Conservation (phyloP, 2,329 filamentous ascomycete genomes). For the Exophiala sp. region DNA sequence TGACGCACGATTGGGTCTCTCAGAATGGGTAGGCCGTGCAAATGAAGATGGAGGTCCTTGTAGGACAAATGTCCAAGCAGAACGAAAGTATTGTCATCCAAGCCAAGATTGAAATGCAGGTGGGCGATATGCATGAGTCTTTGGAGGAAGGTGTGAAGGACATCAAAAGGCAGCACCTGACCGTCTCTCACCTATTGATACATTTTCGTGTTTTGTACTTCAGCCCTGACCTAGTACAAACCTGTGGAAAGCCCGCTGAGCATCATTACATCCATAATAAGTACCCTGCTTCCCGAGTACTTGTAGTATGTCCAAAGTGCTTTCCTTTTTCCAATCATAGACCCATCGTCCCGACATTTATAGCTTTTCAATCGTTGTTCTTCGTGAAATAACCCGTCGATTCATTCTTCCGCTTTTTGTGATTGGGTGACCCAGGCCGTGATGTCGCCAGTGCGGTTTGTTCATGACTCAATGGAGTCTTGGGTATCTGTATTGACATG, state of each 20-base stretch:
- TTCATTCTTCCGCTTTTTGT: constrained; percentile 34
- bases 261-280: no score
- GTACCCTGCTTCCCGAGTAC: no score
- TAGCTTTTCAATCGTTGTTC: constrained; percentile 28
- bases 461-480: constrained; percentile 47
- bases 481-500: constrained; percentile 45
- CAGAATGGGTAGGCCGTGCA: neutral
- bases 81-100: constrained; percentile 2
- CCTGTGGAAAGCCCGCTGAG: no score
- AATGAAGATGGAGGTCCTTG: neutral
- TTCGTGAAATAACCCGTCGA: constrained; percentile 40
- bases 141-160: neutral
- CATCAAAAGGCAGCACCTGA: constrained; percentile 4
- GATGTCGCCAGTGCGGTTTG: constrained; percentile 51
- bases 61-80: constrained; percentile 12
- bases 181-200: constrained; percentile 17
- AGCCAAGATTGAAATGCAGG: neutral
- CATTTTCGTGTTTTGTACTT: neutral
- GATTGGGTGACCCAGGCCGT: constrained; percentile 44
- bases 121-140: constrained; percentile 9
- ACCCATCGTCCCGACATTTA: constrained; percentile 20
- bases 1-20: constrained; percentile 1
- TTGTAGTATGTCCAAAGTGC: constrained; percentile 14
- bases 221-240: no score
- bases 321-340: constrained; percentile 20